These are phyloP conservation scores for Dimargaris xerosporica DNA, from an alignment of 192 early-diverging fungal species.

Conservation along the genomic window DNA sequence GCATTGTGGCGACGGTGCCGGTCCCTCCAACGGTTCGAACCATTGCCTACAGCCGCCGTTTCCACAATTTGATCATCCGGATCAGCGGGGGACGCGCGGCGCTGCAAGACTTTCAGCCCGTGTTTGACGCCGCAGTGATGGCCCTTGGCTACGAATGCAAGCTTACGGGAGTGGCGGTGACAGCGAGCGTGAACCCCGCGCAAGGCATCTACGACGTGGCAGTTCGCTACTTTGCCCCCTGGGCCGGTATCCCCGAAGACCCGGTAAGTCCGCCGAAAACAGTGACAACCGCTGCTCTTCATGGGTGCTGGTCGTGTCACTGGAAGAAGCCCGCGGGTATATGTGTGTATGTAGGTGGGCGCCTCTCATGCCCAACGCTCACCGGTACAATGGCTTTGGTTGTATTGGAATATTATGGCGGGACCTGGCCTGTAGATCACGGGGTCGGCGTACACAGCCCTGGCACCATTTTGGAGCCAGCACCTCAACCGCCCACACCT, in stretches of 20 bases:
- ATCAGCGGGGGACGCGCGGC: neutral
- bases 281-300: too few relatives aligned
- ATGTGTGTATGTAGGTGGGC: too few relatives aligned
- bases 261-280: neutral
- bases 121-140: neutral
- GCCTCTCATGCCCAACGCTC: too few relatives aligned
- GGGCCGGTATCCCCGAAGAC: conserved; percentile 1
- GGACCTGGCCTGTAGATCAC: too few relatives aligned
- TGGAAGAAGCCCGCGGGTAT: too few relatives aligned
- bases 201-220: neutral
- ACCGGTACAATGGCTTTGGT: too few relatives aligned
- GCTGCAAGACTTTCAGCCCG: neutral
- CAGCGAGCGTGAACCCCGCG: neutral
- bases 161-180: neutral
- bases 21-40: neutral
- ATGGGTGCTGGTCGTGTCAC: too few relatives aligned
- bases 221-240: conserved; percentile 6
- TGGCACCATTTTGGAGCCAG: neutral
- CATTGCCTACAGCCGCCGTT: neutral
- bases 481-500: neutral
- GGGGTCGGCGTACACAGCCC: neutral
- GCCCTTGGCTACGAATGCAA: conserved; percentile 8
- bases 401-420: too few relatives aligned
- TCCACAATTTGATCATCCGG: neutral
- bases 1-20: neutral